Evolutionary conservation across 257 asterid genomes (phyloP).

Genomic region (Solanum okadae): DNA sequence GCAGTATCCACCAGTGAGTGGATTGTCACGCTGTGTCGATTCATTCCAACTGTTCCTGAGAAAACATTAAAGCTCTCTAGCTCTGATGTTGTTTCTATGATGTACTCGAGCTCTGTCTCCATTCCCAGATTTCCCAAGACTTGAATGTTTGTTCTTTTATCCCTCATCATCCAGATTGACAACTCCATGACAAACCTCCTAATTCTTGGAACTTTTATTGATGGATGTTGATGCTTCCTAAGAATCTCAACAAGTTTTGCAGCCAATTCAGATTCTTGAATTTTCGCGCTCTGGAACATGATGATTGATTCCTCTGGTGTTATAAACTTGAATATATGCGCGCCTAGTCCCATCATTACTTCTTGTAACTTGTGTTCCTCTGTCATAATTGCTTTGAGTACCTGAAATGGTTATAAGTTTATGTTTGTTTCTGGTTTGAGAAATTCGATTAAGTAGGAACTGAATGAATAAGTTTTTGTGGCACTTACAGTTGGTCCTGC

Average conservation of each 20-base stretch:
- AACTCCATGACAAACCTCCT: conserved; percentile 74
- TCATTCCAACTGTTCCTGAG: conserved; percentile 74
- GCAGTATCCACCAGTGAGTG: conserved; percentile 59
- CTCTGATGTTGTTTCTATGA: conserved; percentile 73
- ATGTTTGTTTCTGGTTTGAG: neutral
- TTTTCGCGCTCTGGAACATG: conserved; percentile 27
- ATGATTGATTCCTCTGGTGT: conserved; percentile 33
- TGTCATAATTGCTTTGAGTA: conserved; percentile 63
- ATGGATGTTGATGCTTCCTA: conserved; percentile 40
- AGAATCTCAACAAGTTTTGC: conserved; percentile 34
- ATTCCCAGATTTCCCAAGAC: conserved; percentile 42
- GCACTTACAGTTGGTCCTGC: conserved; percentile 64
- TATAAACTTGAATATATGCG: conserved; percentile 55
- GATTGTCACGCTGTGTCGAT: conserved; percentile 48
- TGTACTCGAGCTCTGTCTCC: conserved; percentile 50
- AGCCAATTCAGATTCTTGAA: conserved; percentile 47
- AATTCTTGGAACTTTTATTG: conserved; percentile 66
- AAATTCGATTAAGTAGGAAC: neutral
- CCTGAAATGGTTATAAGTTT: conserved; percentile 24
- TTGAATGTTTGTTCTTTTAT: conserved; percentile 19
- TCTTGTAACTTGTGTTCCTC: conserved; percentile 71
- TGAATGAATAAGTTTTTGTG: neutral
- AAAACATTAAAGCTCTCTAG: conserved; percentile 80
- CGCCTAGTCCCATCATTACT: conserved; percentile 80
- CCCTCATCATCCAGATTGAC: conserved; percentile 84